A percentile compares a stretch with the other conserved stretches of the same genome.
Evolutionary conservation across 441 rosid species (phyloP).

Genomic region (Sinapis alba): DNA sequence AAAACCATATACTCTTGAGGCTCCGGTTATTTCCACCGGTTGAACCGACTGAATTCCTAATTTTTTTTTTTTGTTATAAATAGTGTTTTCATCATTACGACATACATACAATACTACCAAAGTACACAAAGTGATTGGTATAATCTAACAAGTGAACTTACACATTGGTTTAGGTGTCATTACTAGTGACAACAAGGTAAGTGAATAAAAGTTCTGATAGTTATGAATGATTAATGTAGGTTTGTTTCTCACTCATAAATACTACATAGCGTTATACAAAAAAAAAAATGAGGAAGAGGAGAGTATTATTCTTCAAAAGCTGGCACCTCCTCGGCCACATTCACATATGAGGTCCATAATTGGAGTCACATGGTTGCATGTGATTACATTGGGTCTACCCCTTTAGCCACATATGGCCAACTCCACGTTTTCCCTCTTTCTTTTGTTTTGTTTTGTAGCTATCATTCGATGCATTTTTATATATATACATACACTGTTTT

Average conservation of each 20-base stretch:
- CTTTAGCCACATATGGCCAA: slow-evolving; percentile 45
- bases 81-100: not conserved
- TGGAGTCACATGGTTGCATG: slow-evolving; percentile 46
- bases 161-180: not conserved
- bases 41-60: not conserved
- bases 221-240: not conserved
- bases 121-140: not conserved
- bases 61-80: not conserved
- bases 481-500: not conserved
- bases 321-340: slow-evolving; percentile 37
- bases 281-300: not conserved
- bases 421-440: slow-evolving; percentile 30
- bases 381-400: slow-evolving; percentile 42
- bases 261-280: not conserved
- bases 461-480: slow-evolving; percentile 28
- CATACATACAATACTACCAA: not conserved
- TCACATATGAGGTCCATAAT: slow-evolving; percentile 42
- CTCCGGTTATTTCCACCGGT: not conserved
- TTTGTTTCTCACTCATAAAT: not conserved
- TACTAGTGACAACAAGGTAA: not conserved
- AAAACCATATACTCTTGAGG: not conserved
- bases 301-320: slow-evolving; percentile 10
- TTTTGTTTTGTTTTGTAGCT: slow-evolving; percentile 31
- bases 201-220: not conserved
- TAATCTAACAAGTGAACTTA: not conserved